Evolutionary conservation across 2,329 filamentous ascomycete genomes (phyloP), one percentile per base, ranked within the genome.

Genomic region (Aureobasidium melanogenum): DNA sequence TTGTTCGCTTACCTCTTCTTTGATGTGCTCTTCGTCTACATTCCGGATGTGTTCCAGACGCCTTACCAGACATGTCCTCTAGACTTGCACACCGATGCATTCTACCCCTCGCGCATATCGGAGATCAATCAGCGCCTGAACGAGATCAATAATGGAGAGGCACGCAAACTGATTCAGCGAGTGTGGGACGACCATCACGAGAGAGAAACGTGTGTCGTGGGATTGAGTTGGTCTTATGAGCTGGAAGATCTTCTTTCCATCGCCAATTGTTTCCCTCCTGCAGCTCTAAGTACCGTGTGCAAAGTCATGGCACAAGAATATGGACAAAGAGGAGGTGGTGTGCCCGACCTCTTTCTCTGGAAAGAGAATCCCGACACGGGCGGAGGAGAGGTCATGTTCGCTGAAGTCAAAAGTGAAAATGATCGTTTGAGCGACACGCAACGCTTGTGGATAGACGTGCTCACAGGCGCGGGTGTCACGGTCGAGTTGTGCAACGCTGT

Each of bases 301-400:
- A 94, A 93, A 74, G 91, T 97, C 43, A 86, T 97, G 82, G 92
- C 91, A 43, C 92, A 99, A 75, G 94, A 99, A 73, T 99, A 99
- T 74, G 84, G 85, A 65, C 87, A 90, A 67, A 79, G 94, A 54
- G 90, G 89, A 4, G 88, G 91, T 17, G 94, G 94, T 0, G 87
- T 99, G 63, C 94, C 94, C 3, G 94, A 99, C 78, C 76, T 99
- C 64, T 88, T 99, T 65, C 80, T 99, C 2, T 99, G 94, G 94
- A 84, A 85, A 68, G 68, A 75, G 26, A 64, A 69, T 64, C 58
- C 24, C 19, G 46, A 61, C 17, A 43, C 48, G 8, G 52, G 41
- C 14, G 43, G 51, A 22, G 70, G 70, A 5, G 69, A 74, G 63
- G 71, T 73, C 62, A 71, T 73, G 69, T 75, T 75, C 60, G 69